Evolutionary conservation across 768 basidiomycete species (phyloP).

Genomic region (Naganishia onofrii): DNA sequence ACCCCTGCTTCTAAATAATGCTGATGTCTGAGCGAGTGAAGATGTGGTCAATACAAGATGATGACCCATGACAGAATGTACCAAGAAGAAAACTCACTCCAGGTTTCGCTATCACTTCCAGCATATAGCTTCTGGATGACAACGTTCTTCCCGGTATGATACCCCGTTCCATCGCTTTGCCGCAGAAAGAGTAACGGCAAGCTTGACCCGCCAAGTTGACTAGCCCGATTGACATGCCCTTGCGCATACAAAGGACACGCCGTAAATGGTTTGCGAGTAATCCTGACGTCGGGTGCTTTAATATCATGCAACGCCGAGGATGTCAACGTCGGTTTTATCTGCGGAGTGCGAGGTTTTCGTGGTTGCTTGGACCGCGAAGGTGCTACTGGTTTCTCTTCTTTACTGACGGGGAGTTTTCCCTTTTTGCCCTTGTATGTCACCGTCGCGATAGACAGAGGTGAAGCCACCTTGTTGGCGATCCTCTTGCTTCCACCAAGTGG

Average conservation of each 20-base stretch:
- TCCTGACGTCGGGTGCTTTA: slow-evolving; percentile 23
- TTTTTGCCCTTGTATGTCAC: slow-evolving; percentile 5
- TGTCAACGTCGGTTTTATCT: slow-evolving; percentile 20
- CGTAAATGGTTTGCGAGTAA: slow-evolving; percentile 28
- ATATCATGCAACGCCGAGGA: slow-evolving; percentile 17
- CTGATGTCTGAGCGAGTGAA: slow-evolving; percentile 6
- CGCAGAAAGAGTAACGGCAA: slow-evolving; percentile 32
- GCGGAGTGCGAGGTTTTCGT: slow-evolving; percentile 23
- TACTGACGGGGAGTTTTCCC: not conserved
- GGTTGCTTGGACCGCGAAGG: slow-evolving; percentile 3
- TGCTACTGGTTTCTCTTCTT: not conserved
- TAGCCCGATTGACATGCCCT: slow-evolving; percentile 16
- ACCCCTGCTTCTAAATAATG: slow-evolving; percentile 1
- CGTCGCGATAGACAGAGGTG: not conserved
- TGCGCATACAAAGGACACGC: slow-evolving; percentile 25
- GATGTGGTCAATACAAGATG: not conserved
- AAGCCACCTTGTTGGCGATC: not conserved
- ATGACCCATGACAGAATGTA: not conserved
- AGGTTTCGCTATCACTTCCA: slow-evolving; percentile 21
- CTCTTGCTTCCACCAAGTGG: not conserved
- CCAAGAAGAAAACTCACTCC: slow-evolving; percentile 18
- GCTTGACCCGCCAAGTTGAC: slow-evolving; percentile 28
- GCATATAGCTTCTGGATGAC: slow-evolving; percentile 29
- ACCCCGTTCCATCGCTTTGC: slow-evolving; percentile 33
- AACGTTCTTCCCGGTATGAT: slow-evolving; percentile 34